Base-by-base conservation (phyloP, 768 basidiomycete genomes). In the Amanita pseudoporphyria region DNA sequence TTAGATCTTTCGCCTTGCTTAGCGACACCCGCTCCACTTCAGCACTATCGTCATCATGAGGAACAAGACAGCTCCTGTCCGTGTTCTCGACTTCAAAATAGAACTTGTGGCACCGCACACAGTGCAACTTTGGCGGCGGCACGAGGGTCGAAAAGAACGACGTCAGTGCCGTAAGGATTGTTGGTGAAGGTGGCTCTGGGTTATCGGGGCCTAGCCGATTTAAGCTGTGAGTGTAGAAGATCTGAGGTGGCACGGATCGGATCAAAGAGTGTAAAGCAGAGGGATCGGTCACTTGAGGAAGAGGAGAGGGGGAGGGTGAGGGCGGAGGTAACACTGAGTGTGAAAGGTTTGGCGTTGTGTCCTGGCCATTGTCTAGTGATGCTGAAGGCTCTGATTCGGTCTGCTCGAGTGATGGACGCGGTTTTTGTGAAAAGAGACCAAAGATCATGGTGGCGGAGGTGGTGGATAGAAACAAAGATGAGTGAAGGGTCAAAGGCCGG, bases 1-100 rank as follows among this genome's bases (percentile, higher is more conserved):
- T 3, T 24, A 41, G n/a, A n/a, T 41, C 58, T 41, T 60, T 59
- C 28, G 28, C 43, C 57, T 60, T 52, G 52, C 50, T 44, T 1
- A 46, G 21, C 31, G 45, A 33, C 16, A 82, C 71, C 28, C 81
- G 73, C 59, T 82, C 82, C 2, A 90, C 84, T 48, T 81, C 68
- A 0, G 87, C 81, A 55, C 84, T 87, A 32, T 89, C 87, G 60
- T 90, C 87, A 56, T 89, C 87, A 55, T 90, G 87, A 3, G 80
- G 69, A 3, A 88, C 76, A 6, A 76, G 68, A 58, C 87, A 89
- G 47, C 79, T 76, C 19, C 76, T 68, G 54, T 86, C 84, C n/a
- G 65, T 68, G 59, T 89, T 90, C 56, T 88, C 85, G 13, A 88
- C 68, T 0, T 83, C 84, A 54, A 77, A 81, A 56, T 72, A 90